phyloP scores from a whole-genome alignment of 306 rosid species.

The Gastrolobium villosum region DNA sequence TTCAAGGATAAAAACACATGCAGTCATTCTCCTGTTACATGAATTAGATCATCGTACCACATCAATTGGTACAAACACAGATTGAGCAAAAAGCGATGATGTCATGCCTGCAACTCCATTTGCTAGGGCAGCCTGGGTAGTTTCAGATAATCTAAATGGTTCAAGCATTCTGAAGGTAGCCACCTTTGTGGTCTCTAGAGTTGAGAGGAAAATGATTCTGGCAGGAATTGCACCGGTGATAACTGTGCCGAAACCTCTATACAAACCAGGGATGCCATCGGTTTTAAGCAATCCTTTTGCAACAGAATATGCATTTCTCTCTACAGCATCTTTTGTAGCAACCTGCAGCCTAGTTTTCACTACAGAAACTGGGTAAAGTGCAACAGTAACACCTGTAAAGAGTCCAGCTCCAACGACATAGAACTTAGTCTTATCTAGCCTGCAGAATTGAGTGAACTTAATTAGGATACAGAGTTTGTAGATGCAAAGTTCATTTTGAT shows the following conservation, averaged over 20 bases:
- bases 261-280: constrained; percentile 92
- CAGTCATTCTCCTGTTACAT: constrained; percentile 1
- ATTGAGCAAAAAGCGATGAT: constrained; percentile 84
- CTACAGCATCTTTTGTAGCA: constrained; percentile 75
- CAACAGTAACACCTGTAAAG: constrained; percentile 90
- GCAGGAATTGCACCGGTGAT: constrained; percentile 93
- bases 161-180: constrained; percentile 73
- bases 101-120: constrained; percentile 98
- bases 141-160: constrained; percentile 80
- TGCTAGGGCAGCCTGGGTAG: constrained; percentile 87
- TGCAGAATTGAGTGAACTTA: constrained; percentile 57
- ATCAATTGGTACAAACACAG: constrained; percentile 96
- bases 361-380: constrained; percentile 91
- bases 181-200: constrained; percentile 85
- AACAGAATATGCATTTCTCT: constrained; percentile 81
- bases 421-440: constrained; percentile 94
- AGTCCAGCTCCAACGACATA: constrained; percentile 94
- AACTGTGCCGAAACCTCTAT: constrained; percentile 91
- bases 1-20: constrained; percentile 27
- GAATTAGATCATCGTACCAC: constrained; percentile 73
- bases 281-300: constrained; percentile 73
- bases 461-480: constrained; percentile 43
- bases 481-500: constrained; percentile 22
- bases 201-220: constrained; percentile 79
- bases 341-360: constrained; percentile 97